A percentile compares a stretch with the other conserved stretches of the same genome.
Evolutionary conservation across 495 filamentous ascomycete species (phyloP).

Genomic region (Lepidopterella palustris): DNA sequence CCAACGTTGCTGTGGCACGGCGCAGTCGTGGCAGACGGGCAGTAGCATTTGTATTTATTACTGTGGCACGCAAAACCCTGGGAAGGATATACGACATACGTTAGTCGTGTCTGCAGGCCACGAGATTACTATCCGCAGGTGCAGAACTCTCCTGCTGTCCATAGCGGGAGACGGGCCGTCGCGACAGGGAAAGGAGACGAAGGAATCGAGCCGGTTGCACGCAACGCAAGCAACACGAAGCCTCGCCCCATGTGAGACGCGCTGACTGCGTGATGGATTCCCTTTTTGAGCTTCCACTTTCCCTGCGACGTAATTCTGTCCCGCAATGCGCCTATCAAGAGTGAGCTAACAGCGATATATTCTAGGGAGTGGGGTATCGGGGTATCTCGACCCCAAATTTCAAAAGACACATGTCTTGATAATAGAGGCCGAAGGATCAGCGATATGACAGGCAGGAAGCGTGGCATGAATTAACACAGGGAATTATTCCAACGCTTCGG

Average conservation of each 20-base stretch:
- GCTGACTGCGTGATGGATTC: not conserved
- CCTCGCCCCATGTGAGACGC: not conserved
- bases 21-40: not conserved
- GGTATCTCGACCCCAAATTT: not conserved
- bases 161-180: constrained; percentile 16
- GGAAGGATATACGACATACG: too few relatives aligned
- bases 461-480: not conserved
- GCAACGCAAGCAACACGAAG: not conserved
- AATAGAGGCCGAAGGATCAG: not conserved
- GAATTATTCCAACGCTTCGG: not conserved
- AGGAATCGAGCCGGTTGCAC: constrained; percentile 16
- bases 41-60: not conserved
- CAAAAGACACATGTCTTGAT: not conserved
- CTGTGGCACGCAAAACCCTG: not conserved
- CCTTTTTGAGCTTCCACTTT: not conserved
- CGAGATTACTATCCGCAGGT: not conserved
- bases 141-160: constrained; percentile 1
- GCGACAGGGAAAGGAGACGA: constrained; percentile 3
- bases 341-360: not conserved
- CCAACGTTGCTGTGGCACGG: not conserved
- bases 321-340: not conserved
- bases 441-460: constrained; percentile 3
- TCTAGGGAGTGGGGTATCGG: not conserved
- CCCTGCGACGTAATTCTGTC: not conserved
- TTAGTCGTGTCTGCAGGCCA: not conserved